Conservation (phyloP, 495 filamentous ascomycete genomes). For the Xylaria nigripes region DNA sequence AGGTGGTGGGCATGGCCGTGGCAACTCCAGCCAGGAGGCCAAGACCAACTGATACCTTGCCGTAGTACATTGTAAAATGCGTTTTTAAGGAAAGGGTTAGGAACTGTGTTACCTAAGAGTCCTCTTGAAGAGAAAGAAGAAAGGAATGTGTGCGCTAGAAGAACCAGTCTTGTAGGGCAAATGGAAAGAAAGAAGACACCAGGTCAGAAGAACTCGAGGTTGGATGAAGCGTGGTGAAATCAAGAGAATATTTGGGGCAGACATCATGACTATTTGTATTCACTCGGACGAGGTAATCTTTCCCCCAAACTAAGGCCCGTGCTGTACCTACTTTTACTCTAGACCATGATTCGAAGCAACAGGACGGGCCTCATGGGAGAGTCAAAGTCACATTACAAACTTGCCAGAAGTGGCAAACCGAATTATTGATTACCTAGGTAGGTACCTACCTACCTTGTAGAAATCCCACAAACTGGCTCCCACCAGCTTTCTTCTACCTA, state of each 20-base stretch:
- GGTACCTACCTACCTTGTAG: too few species aligned
- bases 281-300: not conserved
- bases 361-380: too few species aligned
- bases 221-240: conserved; percentile 1
- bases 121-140: too few species aligned
- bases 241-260: not conserved
- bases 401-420: too few species aligned
- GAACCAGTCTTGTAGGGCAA: not conserved
- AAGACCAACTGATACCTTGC: conserved; percentile 21
- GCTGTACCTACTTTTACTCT: too few species aligned
- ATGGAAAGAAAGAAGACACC: not conserved
- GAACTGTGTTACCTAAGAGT: too few species aligned
- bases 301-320: not conserved
- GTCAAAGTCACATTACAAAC: too few species aligned
- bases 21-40: conserved; percentile 24
- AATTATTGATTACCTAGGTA: too few species aligned
- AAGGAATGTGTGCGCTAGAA: conserved; percentile 19
- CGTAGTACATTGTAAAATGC: conserved; percentile 23
- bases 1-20: conserved; percentile 20
- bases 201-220: not conserved
- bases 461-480: too few species aligned
- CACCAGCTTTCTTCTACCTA: too few species aligned
- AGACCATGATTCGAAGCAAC: too few species aligned
- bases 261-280: not conserved
- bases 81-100: too few species aligned